Base-by-base conservation (phyloP, 208 protist genomes). In the Leptomonas seymouri region DNA sequence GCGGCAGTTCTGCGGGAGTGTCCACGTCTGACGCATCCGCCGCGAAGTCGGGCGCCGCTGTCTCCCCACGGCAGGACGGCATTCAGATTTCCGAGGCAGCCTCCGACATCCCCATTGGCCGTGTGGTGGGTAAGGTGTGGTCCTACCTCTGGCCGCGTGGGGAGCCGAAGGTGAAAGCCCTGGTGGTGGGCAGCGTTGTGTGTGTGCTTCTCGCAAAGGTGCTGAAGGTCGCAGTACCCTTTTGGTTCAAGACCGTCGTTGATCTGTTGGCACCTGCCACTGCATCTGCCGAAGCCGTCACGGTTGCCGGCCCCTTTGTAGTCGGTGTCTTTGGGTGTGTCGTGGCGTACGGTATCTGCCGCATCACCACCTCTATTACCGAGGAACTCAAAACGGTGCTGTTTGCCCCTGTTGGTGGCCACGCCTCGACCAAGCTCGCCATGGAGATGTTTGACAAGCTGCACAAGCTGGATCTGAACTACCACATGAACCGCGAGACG, bases 401-500 rank as follows among this genome's bases (percentile, higher is more conserved):
- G 46, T 98, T 98, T 74, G 91, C 93, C 25, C 90, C 91, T 44
- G 93, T 98, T 34, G 89, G 91, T 34, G 83, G 84, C 46, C 84
- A 92, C 57, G 90, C 92, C 20, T 91, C 93, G 8, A 94, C 89
- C 5, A 84, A 82, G 58, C 81, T 98, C 28, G 71, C 86, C 39
- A 91, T 97, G 83, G 81, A 95, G 76, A 89, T 97, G 78, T 93
- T 96, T 67, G 51, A 80, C 59, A 95, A 97, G 71, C 74, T 98
- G 46, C 94, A 97, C 71, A 61, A 71, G 18, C 89, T 97, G 54
- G 90, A 95, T 70, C 79, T 97, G 15, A 67, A 81, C 45, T 98
- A 93, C 64, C 94, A 98, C 72, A 70, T 98, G 8, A 88, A 86
- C 71, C 84, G 93, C 20, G 87, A 97, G 71, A 98, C 93, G 14